These are phyloP conservation scores for Bolboschoenus planiculmis DNA, from an alignment of 176 grass and related monocot genomes.

Conservation along the genomic window DNA sequence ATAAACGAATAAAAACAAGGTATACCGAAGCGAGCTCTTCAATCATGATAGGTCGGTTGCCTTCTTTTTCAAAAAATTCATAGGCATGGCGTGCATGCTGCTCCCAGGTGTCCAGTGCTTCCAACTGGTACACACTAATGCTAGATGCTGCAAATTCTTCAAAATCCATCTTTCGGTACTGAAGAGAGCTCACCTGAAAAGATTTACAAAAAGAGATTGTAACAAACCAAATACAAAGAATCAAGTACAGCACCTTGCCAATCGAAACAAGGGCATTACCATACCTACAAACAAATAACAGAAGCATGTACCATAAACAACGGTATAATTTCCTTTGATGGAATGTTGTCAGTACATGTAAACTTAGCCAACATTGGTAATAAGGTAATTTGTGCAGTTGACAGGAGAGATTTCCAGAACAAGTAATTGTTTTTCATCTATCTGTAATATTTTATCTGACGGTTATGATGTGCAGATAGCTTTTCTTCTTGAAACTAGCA, in stretches of 20 bases:
- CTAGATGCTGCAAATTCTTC: constrained; percentile 92
- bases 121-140: constrained; percentile 95
- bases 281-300: background rate
- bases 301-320: background rate
- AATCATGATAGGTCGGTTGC: constrained; percentile 96
- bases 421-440: background rate
- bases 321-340: background rate
- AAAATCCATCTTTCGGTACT: constrained; percentile 97
- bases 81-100: constrained; percentile 76
- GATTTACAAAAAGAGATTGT: background rate
- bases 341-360: background rate
- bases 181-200: constrained; percentile 87
- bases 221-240: background rate
- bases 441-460: background rate
- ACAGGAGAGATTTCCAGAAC: background rate
- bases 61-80: constrained; percentile 94
- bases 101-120: constrained; percentile 93
- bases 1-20: background rate
- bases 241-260: background rate
- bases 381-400: background rate
- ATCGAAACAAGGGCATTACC: background rate
- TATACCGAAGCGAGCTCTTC: constrained; percentile 96
- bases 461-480: background rate
- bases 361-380: background rate
- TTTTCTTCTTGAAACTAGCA: background rate